Base-by-base conservation (phyloP, 139 green algal genomes). In the Diplosphaera chodatii region DNA sequence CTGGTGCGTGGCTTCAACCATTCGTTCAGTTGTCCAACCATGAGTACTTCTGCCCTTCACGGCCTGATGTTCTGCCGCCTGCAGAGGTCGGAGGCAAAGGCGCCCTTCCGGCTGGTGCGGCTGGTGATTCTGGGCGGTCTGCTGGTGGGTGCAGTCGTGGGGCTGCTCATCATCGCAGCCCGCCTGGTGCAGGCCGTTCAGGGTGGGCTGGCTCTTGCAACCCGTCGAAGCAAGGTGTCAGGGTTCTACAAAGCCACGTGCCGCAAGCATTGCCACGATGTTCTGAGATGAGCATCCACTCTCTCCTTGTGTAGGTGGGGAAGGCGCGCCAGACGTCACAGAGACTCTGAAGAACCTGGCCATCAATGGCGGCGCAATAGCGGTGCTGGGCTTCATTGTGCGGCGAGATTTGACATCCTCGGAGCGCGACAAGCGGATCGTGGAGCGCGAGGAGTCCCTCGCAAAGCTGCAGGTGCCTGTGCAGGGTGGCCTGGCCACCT, bases 101-200 rank as follows among this genome's bases (percentile, higher is more conserved):
- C 90, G 3, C 92, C 93, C n/a, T 97, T 98, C 81, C 81, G 91
- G 27, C 80, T 96, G 23, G 74, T 85, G 0, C 86, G 92, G 28
- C 77, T 93, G 27, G 79, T 93, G 29, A n/a, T 96, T 1, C 83
- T 93, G 40, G 85, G 91, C 4, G 90, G 84, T 27, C 64, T 97
- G 28, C 72, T 72, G 0, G 75, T 70, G 1, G 90, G 88, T 18
- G 92, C 91, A 0, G 80, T 31, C 25, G n/a, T 96, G 10, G 92
- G 91, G 21, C 81, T 97, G 1, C 34, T 96, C 23, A 86, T 98
- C 80, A 96, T 92, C 41, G 27, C 78, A 0, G 62, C 72, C 23
- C 74, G 86, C 2, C 80, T 96, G 1, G 37, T 88, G 16, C 71
- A 73, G 2, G 83, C 89, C 6, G 29, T 93, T 15, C 74, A 88